Base-by-base conservation (phyloP, 73 alveolate species). In the Paraurostyla sp. region DNA sequence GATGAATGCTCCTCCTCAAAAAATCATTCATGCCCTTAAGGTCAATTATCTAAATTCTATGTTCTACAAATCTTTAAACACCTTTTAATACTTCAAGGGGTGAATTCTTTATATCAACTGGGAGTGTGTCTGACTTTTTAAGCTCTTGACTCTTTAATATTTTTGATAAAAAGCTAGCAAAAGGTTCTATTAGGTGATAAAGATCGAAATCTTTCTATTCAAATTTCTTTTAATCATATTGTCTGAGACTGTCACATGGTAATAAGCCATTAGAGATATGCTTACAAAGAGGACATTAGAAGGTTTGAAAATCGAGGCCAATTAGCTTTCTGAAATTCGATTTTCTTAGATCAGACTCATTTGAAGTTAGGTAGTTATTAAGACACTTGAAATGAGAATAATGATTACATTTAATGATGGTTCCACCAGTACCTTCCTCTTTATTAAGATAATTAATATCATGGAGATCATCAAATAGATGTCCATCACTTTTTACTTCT, bases 261-360 rank as follows among this genome's bases (percentile, higher is more conserved):
- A 91, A n/a, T 11, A 91, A 30, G 15, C 91, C 71, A 71, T 91
- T 91, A 0, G 91, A 69, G 40, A 71, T n/a, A 22, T 50, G 46
- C 75, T 82, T 83, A 69, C 96, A 91, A 22, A 91, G 88, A 7
- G 96, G 96, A 51, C 96, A 91, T 71, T 73, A 62, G 60, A 91
- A 91, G 36, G 27, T 58, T 22, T 91, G 32, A 36, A 71, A 40
- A 46, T 82, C 82, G 46, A 84, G 23, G 59, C 91, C 89, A 13
- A 87, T 81, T 2, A 69, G 15, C 25, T 75, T 87, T 29, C 89
- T 50, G 38, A 13, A 30, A 20, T 87, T 36, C 49, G 63, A 32
- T 32, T 87, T 62, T n/a, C 73, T 54, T 7, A 32, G 11, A 78
- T 78, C 89, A 32, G 80, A 29, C 29, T 49, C 89, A 29, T 78